Base-by-base conservation (phyloP, 768 basidiomycete species). In the Cystofilobasidium capitatum region DNA sequence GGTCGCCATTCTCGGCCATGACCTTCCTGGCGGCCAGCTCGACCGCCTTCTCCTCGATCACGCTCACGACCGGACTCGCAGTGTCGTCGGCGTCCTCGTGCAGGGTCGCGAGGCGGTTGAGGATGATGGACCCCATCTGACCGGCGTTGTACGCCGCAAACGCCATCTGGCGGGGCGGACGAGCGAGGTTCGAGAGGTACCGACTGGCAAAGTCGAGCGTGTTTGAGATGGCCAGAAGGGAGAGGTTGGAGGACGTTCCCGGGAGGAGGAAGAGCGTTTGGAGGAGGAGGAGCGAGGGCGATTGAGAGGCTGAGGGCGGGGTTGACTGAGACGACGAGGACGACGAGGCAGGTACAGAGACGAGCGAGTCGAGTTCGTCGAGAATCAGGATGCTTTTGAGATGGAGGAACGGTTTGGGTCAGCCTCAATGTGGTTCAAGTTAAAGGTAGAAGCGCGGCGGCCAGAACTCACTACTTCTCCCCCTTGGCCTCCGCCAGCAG, bases 151-250 rank as follows among this genome's bases (percentile, higher is more conserved):
- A 78, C 0, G 77, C 76, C 29, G 72, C 73, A 72, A 78, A 78
- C 0, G 75, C 72, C 22, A 78, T 72, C 31, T 76, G 73, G 16
- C 58, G 47, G 22, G 77, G 77, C 10, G 59, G 59, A 26, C 71
- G 70, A 12, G 71, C 60, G 54, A 71, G 71, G 39, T 73, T 63
- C 22, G 74, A 71, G 3, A 77, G 73, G 44, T 74, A 70, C 26
- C 77, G 76, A 37, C 74, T 70, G 26, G 77, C 76, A 7, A 78
- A 72, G 66, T 78, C 77, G 66, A 78, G 75, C 3, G 77, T 76
- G 71, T 78, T 78, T 66, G 77, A 76, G 67, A 78, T 78, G 66
- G 76, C 71, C 58, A 78, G 70, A 49, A 78, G 66, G 51, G 76
- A 75, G 70, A 75, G 63, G 58, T 71, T 73, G 14, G 71, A 42